Conservation (phyloP, 2,329 filamentous ascomycete species). For the Periconia macrospinosa region DNA sequence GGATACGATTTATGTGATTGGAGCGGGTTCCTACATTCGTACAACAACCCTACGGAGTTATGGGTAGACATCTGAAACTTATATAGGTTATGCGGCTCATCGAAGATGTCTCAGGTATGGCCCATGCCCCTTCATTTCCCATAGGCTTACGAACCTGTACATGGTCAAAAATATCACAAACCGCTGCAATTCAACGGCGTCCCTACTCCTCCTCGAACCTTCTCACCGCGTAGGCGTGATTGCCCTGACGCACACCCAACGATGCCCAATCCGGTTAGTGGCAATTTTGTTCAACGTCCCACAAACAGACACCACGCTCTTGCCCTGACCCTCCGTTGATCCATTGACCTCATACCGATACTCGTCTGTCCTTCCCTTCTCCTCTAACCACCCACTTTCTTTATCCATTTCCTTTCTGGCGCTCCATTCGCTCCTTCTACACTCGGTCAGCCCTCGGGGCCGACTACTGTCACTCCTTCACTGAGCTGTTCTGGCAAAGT, state of each 20-base stretch:
- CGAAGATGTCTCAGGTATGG: too few relatives aligned
- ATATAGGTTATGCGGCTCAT: too few relatives aligned
- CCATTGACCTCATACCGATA: neutral
- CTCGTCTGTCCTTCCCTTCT: neutral
- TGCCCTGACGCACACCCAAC: neutral
- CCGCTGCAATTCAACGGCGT: neutral
- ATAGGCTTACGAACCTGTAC: neutral
- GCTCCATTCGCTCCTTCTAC: slow-evolving; percentile 18
- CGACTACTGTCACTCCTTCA: slow-evolving; percentile 22
- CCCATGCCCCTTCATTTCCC: neutral
- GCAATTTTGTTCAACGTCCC: neutral
- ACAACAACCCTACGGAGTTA: too few relatives aligned
- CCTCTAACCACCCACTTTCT: slow-evolving; percentile 10
- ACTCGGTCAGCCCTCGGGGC: slow-evolving; percentile 16
- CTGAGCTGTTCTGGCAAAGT: slow-evolving; percentile 7
- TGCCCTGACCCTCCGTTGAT: neutral
- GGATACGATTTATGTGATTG: too few relatives aligned
- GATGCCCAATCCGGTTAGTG: neutral
- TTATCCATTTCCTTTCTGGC: slow-evolving; percentile 16
- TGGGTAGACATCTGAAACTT: too few relatives aligned
- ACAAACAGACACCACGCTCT: neutral
- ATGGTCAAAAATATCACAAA: neutral
- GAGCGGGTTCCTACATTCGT: too few relatives aligned
- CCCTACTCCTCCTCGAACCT: neutral
- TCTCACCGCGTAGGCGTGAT: neutral